Evolutionary conservation across 2,329 filamentous ascomycete genomes (phyloP), one percentile per base, ranked within the genome.

Genomic region (Nigrograna mackinnonii): DNA sequence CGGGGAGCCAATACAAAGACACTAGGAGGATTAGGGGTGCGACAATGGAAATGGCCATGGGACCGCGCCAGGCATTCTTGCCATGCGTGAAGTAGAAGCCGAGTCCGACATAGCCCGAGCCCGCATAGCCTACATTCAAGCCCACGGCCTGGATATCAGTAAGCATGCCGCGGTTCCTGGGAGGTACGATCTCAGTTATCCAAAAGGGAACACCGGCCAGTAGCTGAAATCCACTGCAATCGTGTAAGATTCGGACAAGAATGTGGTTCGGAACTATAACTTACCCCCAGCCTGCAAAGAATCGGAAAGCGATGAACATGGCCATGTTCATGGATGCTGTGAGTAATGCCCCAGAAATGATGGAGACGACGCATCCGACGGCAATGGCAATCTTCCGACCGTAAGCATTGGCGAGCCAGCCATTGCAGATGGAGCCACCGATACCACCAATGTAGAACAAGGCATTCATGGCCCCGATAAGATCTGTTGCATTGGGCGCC

Each of bases 1-100:
- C 81, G 0, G 82, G 80, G 46, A 50, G 64, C n/a, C n/a, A n/a
- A n/a, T n/a, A n/a, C n/a, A n/a, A n/a, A n/a, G 12, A 12, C 13
- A 18, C 17, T 13, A 18, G 12, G 11, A 34, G 31, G 11, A 9
- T 11, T n/a, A 34, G 31, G 13, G 31, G 31, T 9, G 12, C 12
- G 12, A 34, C 13, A 17, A 12, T n/a, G 13, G 13, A 17, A 17
- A 34, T 34, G 12, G 31, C 31, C 11, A 34, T 11, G 16, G 31
- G 31, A 34, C 13, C 17, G 12, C 31, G 11, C 31, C 31, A 34
- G 17, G 31, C 31, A 13, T 9, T 11, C 12, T 9, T 9, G 16
- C 12, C 31, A 18, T 34, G 13, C 12, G 11, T 16, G 12, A 12
- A 34, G 16, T 34, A 17, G 31, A 34, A 34, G 16, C 12, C 31